phyloP scores from a whole-genome alignment of 2,329 filamentous ascomycete species.

The Ophiosphaerella narmari region DNA sequence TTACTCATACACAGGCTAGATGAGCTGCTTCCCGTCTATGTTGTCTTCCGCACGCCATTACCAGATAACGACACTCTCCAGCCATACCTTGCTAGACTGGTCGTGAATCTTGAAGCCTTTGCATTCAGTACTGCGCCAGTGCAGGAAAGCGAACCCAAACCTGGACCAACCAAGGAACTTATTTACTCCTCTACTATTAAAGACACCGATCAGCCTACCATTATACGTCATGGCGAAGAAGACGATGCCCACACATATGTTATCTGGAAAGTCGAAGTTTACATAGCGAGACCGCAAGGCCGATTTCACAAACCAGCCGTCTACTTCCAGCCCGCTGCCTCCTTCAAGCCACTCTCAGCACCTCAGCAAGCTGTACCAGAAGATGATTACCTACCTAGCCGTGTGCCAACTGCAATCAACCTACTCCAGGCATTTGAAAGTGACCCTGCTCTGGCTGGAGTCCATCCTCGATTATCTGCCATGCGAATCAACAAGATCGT shows the following conservation, averaged over 20 bases:
- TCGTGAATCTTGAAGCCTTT: conserved; percentile 69
- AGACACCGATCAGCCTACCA: conserved; percentile 34
- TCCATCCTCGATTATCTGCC: conserved; percentile 71
- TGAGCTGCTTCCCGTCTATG: conserved; percentile 71
- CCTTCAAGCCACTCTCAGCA: conserved; percentile 59
- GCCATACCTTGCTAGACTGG: conserved; percentile 65
- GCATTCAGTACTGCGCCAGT: conserved; percentile 58
- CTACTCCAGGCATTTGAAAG: conserved; percentile 74
- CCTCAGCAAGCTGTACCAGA: conserved; percentile 50
- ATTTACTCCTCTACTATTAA: conserved; percentile 58
- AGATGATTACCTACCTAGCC: conserved; percentile 71
- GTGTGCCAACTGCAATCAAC: conserved; percentile 72
- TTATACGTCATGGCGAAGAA: conserved; percentile 35
- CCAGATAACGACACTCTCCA: conserved; percentile 62
- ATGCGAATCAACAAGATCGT: conserved; percentile 75
- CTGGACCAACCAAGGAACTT: conserved; percentile 54
- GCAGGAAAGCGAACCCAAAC: conserved; percentile 45
- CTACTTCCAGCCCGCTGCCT: conserved; percentile 62
- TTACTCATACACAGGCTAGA: conserved; percentile 66
- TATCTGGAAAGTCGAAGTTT: conserved; percentile 46
- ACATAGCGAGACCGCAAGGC: conserved; percentile 56
- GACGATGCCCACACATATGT: conserved; percentile 38
- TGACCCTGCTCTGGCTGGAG: conserved; percentile 66
- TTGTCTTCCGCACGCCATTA: conserved; percentile 69
- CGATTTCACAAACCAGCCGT: conserved; percentile 69